A percentile compares a stretch with the other conserved stretches of the same genome.
Evolutionary conservation across 164 flowering plant species (phyloP).

Genomic region (Nymphaea thermarum): DNA sequence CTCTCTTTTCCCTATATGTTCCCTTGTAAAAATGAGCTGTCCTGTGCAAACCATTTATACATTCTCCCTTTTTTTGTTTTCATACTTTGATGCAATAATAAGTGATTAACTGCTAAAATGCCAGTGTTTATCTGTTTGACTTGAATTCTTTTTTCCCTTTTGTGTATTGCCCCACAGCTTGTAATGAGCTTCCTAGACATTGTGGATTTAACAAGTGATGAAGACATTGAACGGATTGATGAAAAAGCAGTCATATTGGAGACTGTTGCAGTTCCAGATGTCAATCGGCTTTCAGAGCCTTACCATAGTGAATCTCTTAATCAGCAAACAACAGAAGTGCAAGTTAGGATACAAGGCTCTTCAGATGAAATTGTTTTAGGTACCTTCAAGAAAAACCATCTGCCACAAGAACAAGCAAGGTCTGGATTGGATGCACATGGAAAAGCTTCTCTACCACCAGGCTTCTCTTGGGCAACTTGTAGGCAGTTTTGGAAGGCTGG

Average conservation of each 20-base stretch:
- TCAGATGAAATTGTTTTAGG: slow-evolving; percentile 29
- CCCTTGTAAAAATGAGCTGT: too few relatives aligned
- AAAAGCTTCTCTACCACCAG: slow-evolving; percentile 29
- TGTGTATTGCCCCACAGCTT: slow-evolving; percentile 8
- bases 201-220: slow-evolving; percentile 35
- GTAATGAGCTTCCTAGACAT: slow-evolving; percentile 30
- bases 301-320: slow-evolving; percentile 5
- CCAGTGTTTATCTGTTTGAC: not conserved
- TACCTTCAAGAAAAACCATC: not conserved
- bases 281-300: not conserved
- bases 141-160: slow-evolving; percentile 3
- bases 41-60: too few relatives aligned
- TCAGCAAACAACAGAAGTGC: slow-evolving; percentile 9
- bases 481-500: slow-evolving; percentile 98
- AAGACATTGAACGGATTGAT: slow-evolving; percentile 20
- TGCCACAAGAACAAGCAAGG: slow-evolving; percentile 26
- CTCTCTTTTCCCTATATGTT: too few relatives aligned
- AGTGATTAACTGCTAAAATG: too few relatives aligned
- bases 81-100: too few relatives aligned
- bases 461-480: slow-evolving; percentile 50
- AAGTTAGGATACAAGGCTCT: slow-evolving; percentile 13
- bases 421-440: slow-evolving; percentile 32
- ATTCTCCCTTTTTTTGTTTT: too few relatives aligned
- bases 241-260: slow-evolving; percentile 11
- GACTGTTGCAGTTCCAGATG: not conserved